phyloP scores from a whole-genome alignment of 2,329 filamentous ascomycete genomes.

The Periconia sp. region DNA sequence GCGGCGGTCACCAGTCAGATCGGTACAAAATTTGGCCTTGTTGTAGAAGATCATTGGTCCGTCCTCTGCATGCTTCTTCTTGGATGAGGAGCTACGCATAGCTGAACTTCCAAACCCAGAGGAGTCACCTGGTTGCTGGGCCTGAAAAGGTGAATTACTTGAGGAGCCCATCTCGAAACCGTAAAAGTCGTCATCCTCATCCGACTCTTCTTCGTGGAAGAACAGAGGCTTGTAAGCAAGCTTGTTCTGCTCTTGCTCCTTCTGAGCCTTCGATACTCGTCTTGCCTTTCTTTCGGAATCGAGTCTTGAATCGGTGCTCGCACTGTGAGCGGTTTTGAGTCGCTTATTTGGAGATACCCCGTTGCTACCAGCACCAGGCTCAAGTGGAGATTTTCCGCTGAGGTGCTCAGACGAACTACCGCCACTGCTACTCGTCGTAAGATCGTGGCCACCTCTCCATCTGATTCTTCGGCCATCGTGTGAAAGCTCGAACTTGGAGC shows the following conservation, averaged over 20 bases:
- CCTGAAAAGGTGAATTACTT: slow-evolving; percentile 33
- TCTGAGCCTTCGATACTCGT: slow-evolving; percentile 23
- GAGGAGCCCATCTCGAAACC: slow-evolving; percentile 34
- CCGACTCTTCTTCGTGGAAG: slow-evolving; percentile 52
- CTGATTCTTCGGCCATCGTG: slow-evolving; percentile 78
- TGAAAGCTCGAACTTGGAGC: slow-evolving; percentile 78
- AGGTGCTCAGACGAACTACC: slow-evolving; percentile 50
- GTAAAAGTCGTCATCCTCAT: slow-evolving; percentile 47
- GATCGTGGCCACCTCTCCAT: slow-evolving; percentile 74
- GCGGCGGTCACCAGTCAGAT: slow-evolving; percentile 70
- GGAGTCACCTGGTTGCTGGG: slow-evolving; percentile 41
- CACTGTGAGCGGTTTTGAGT: slow-evolving; percentile 27
- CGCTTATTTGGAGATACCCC: slow-evolving; percentile 34
- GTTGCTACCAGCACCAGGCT: slow-evolving; percentile 35
- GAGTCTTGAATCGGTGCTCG: slow-evolving; percentile 23
- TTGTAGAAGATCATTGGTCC: slow-evolving; percentile 86
- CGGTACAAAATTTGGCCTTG: slow-evolving; percentile 79
- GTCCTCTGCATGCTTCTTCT: slow-evolving; percentile 65
- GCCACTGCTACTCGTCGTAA: slow-evolving; percentile 70
- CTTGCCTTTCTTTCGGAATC: slow-evolving; percentile 24
- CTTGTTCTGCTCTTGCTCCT: slow-evolving; percentile 38
- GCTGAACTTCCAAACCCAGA: slow-evolving; percentile 55
- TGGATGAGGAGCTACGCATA: slow-evolving; percentile 51
- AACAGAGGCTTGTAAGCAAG: slow-evolving; percentile 56
- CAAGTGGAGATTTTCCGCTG: slow-evolving; percentile 59